These are phyloP conservation scores for Whalleya microplaca DNA, from an alignment of 2,329 filamentous ascomycete genomes.

Conservation along the genomic window DNA sequence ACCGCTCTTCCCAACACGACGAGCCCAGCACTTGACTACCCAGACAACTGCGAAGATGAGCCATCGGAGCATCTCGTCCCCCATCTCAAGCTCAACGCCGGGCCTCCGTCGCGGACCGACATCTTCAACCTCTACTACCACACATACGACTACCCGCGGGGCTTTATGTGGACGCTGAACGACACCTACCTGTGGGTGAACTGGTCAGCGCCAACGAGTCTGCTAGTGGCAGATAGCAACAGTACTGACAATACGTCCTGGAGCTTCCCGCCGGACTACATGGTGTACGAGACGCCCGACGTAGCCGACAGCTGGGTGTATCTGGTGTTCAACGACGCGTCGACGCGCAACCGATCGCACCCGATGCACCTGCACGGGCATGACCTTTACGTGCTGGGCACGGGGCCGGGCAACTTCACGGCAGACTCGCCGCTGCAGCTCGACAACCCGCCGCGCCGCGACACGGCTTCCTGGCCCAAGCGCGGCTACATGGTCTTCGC, in stretches of 20 bases:
- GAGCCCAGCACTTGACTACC: background rate
- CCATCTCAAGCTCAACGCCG: slow-evolving; percentile 35
- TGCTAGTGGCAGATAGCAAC: slow-evolving; percentile 33
- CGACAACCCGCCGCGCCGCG: slow-evolving; percentile 41
- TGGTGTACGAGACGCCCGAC: background rate
- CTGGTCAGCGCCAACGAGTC: slow-evolving; percentile 49
- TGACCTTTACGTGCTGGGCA: slow-evolving; percentile 49
- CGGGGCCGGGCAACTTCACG: slow-evolving; percentile 1
- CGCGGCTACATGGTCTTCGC: slow-evolving; percentile 52
- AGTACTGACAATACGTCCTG: too few species aligned
- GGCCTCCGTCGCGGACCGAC: slow-evolving; percentile 24
- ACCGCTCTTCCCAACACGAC: slow-evolving; percentile 9
- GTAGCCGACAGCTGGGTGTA: background rate
- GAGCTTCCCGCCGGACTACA: too few species aligned
- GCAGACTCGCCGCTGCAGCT: slow-evolving; percentile 13
- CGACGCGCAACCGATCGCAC: slow-evolving; percentile 26
- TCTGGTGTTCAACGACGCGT: background rate
- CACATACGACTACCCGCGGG: slow-evolving; percentile 29
- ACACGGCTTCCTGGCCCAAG: slow-evolving; percentile 48
- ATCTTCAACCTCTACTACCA: slow-evolving; percentile 30
- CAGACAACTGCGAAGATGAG: slow-evolving; percentile 41
- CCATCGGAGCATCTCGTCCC: slow-evolving; percentile 21
- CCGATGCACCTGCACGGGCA: slow-evolving; percentile 53
- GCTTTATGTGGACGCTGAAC: slow-evolving; percentile 52
- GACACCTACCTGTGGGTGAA: slow-evolving; percentile 47